These are phyloP conservation scores for Malassezia caprae DNA, from an alignment of 1,284 basidiomycete genomes.

Conservation along the genomic window DNA sequence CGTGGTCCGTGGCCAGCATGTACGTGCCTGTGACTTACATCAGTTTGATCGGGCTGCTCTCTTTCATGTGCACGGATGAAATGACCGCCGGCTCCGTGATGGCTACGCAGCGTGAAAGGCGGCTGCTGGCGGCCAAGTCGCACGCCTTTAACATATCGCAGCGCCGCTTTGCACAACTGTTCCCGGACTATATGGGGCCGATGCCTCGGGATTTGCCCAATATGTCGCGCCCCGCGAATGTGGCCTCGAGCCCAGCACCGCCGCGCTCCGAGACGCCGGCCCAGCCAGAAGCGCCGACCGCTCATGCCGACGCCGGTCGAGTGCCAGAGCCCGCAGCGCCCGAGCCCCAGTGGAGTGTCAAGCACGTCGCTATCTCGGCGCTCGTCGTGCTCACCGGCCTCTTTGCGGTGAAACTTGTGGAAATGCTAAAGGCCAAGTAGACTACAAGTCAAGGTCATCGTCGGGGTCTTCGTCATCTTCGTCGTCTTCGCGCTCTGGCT, in stretches of 20 bases:
- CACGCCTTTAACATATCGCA: constrained; percentile 75
- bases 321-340: background rate
- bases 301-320: background rate
- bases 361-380: background rate
- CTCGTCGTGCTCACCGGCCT: background rate
- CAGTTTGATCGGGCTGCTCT: constrained; percentile 77
- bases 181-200: constrained; percentile 33
- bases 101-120: constrained; percentile 69
- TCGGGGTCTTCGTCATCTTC: constrained; percentile 45
- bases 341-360: background rate
- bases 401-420: constrained; percentile 47
- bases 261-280: background rate
- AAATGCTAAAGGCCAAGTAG: constrained; percentile 10
- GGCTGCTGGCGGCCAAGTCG: constrained; percentile 63
- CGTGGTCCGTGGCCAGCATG: constrained; percentile 87
- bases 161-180: constrained; percentile 57
- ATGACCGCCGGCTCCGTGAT: constrained; percentile 87
- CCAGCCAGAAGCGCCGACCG: background rate
- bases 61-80: constrained; percentile 92
- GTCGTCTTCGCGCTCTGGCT: constrained; percentile 40
- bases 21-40: constrained; percentile 41
- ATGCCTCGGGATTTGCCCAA: constrained; percentile 35
- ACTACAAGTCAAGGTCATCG: constrained; percentile 36
- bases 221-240: constrained; percentile 22
- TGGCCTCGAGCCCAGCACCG: background rate